A percentile compares a stretch with the other conserved stretches of the same genome.
Evolutionary conservation across 305 asterid genomes (phyloP).

Genomic region (Solanum hybrid): DNA sequence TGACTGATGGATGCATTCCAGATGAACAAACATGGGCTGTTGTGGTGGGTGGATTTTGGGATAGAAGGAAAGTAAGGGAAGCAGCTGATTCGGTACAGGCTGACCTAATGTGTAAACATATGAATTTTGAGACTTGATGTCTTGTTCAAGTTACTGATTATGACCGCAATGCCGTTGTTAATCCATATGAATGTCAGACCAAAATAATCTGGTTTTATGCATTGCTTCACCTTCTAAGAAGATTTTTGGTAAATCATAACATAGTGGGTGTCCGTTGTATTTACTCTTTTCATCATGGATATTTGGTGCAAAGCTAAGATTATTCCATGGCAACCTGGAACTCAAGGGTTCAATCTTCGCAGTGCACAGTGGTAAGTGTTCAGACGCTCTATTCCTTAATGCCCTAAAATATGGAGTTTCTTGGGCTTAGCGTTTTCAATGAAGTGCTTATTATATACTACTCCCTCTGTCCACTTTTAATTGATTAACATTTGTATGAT

Average conservation of each 20-base stretch:
- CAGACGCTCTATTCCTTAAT: neutral
- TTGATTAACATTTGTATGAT: neutral
- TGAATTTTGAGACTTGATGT: constrained; percentile 11
- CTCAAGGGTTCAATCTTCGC: neutral
- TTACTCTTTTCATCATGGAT: neutral
- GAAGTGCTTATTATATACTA: neutral
- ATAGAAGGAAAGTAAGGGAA: constrained; percentile 46
- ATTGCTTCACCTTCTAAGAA: neutral
- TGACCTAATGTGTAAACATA: constrained; percentile 26
- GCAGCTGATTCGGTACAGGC: constrained; percentile 42
- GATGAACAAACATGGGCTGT: constrained; percentile 46
- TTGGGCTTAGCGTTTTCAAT: neutral
- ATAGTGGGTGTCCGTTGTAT: neutral
- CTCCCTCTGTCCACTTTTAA: no score
- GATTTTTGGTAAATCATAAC: neutral
- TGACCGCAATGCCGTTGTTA: neutral
- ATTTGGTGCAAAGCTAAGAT: neutral
- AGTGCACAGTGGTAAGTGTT: neutral
- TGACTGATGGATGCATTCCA: constrained; percentile 64
- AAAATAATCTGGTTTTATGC: neutral
- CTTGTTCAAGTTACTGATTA: constrained; percentile 10
- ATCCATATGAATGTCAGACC: neutral
- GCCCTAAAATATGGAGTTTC: neutral
- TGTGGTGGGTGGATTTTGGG: constrained; percentile 55
- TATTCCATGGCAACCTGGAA: neutral